Percentiles rank a stretch among this genome's conserved stretches.
Conservation (phyloP, 1,284 basidiomycete species). For the Trametes versicolor region DNA sequence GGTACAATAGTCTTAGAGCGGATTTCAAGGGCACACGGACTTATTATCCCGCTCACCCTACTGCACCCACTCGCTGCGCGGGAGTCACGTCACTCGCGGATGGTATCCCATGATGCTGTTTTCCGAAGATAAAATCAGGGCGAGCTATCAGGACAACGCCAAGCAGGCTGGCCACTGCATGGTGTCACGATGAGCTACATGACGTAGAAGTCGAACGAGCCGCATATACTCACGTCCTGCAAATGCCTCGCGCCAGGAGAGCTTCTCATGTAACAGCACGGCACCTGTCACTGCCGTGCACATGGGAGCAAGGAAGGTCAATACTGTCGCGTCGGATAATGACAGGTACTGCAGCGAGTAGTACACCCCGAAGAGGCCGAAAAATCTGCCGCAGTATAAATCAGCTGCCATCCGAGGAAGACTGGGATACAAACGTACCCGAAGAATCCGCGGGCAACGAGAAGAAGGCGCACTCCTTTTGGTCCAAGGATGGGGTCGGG, state of each 20-base stretch:
- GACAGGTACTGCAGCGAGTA: slow-evolving; percentile 68
- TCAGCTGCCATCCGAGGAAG: background rate
- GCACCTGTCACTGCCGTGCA: slow-evolving; percentile 75
- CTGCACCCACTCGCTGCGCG: slow-evolving; percentile 49
- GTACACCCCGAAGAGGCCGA: slow-evolving; percentile 74
- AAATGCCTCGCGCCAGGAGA: slow-evolving; percentile 65
- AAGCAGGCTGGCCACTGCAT: slow-evolving; percentile 52
- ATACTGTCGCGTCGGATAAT: slow-evolving; percentile 79
- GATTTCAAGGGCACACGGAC: too few species aligned
- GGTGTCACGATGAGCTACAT: background rate
- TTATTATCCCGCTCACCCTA: slow-evolving; percentile 41
- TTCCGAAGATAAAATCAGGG: slow-evolving; percentile 47
- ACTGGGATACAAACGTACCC: slow-evolving; percentile 54
- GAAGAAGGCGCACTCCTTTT: slow-evolving; percentile 65
- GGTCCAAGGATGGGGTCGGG: slow-evolving; percentile 77
- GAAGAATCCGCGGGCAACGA: slow-evolving; percentile 68
- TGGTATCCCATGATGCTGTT: slow-evolving; percentile 21
- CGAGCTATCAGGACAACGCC: slow-evolving; percentile 64
- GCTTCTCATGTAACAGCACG: slow-evolving; percentile 72
- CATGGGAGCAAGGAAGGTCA: slow-evolving; percentile 81
- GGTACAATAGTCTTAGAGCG: background rate
- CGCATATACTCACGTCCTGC: slow-evolving; percentile 63
- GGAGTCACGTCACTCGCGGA: slow-evolving; percentile 38
- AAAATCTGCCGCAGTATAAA: slow-evolving; percentile 52
- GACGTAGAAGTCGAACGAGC: slow-evolving; percentile 42